Percentiles rank a stretch among this genome's conserved stretches.
phyloP scores from a whole-genome alignment of 2,329 filamentous ascomycete genomes.

The Coniochaeta ligniaria region DNA sequence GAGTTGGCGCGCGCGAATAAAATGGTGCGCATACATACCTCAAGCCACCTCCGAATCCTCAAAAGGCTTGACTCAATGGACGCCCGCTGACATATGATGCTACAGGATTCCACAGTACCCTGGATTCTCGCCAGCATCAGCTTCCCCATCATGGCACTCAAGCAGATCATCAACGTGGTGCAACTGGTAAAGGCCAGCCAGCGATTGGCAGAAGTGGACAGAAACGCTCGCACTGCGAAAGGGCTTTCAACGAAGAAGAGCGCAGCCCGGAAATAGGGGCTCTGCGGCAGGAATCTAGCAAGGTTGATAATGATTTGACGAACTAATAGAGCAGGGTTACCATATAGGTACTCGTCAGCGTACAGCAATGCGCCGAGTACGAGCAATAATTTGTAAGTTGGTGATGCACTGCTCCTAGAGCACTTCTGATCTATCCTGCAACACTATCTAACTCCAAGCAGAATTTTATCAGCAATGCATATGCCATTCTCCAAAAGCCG shows the following conservation, averaged over 20 bases:
- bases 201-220: constrained; percentile 89
- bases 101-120: constrained; percentile 38
- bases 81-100: not conserved
- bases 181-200: constrained; percentile 90
- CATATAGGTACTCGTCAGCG: not conserved
- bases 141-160: constrained; percentile 79
- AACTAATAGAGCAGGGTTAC: not conserved
- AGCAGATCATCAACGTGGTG: constrained; percentile 90
- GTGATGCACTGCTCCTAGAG: not conserved
- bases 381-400: not conserved
- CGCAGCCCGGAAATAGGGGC: constrained; percentile 8
- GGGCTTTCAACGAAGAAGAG: constrained; percentile 44
- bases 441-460: not conserved
- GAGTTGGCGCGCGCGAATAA: constrained; percentile 94
- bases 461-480: not conserved
- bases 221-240: constrained; percentile 50
- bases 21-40: constrained; percentile 54
- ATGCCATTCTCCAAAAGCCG: not conserved
- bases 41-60: not conserved
- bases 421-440: not conserved
- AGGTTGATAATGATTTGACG: not conserved
- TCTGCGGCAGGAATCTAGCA: not conserved
- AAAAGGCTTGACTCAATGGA: not conserved
- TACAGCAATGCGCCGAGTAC: not conserved
- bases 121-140: constrained; percentile 78